Evolutionary conservation across 805 yeast species (phyloP), one percentile per base, ranked within the genome.

Genomic region (Yarrowia sp.): DNA sequence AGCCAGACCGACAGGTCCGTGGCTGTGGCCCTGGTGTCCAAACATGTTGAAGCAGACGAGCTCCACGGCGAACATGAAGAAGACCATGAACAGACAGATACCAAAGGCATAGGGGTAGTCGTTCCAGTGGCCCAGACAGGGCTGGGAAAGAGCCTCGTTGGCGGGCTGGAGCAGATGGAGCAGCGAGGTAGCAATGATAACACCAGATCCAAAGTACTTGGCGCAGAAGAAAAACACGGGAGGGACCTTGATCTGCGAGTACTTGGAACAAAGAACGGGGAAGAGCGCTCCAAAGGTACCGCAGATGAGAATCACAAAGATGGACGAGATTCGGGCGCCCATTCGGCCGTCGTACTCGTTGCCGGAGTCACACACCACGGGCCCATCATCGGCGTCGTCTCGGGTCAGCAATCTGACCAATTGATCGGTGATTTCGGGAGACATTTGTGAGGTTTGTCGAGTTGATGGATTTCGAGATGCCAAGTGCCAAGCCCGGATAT

Each of bases 161-260:
- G 80, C 79, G 1, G 80, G 80, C 59, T 78, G 80, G 71, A 88
- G 79, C 69, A 88, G 77, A 78, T 89, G 94, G 70, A 89, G 83
- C 73, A 87, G 89, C 0, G 92, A 91, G 8, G 94, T 89, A 11
- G 93, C 89, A 3, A 89, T 80, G 72, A 89, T 89, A 56, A 89
- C 93, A 66, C 94, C 94, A 5, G 91, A 83, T 73, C 94, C 94
- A 73, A 88, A 88, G 79, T 82, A 85, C 19, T 77, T 70, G 32
- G 79, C 78, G 46, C 76, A 70, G 16, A 72, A 36, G 69, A 76
- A 85, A 76, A 72, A 75, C 36, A 68, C 55, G 15, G 70, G 72
- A 10, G 79, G 81, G 50, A 78, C 70, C 12, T 72, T 69, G 64
- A 76, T 22, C 68, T 73, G 40, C 59, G 70, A 71, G 68, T 71